phyloP scores from a whole-genome alignment of 345 rosid species.

The Erodium maritimum region DNA sequence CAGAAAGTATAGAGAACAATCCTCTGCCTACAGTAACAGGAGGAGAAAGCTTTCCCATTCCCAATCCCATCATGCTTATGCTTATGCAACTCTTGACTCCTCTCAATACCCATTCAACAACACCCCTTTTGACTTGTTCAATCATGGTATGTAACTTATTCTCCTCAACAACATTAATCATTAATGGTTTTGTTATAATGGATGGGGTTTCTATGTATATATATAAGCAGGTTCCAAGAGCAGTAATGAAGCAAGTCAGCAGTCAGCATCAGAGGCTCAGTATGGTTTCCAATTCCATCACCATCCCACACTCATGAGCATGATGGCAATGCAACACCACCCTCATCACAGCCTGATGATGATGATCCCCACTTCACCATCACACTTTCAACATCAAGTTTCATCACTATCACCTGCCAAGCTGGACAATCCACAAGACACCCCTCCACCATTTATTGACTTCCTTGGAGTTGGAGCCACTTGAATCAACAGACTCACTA shows the following conservation, averaged over 20 bases:
- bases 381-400: constrained; percentile 10
- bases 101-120: not conserved
- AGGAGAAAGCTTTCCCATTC: constrained; percentile 48
- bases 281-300: constrained; percentile 1
- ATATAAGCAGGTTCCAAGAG: constrained; percentile 36
- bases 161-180: no score
- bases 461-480: constrained; percentile 77
- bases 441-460: constrained; percentile 46
- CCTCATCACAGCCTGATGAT: constrained; percentile 13
- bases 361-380: constrained; percentile 8
- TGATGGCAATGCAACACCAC: constrained; percentile 24
- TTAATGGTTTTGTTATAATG: no score
- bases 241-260: constrained; percentile 1
- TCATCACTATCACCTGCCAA: constrained; percentile 8
- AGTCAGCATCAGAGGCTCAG: not conserved
- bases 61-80: not conserved
- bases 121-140: not conserved
- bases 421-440: constrained; percentile 7
- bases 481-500: not conserved
- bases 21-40: constrained; percentile 62
- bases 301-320: constrained; percentile 11
- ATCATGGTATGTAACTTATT: not conserved
- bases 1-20: constrained; percentile 83
- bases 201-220: no score
- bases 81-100: constrained; percentile 7